phyloP scores from a whole-genome alignment of 371 early-diverging fungal species.

The Polyrhizophydium stewartii region DNA sequence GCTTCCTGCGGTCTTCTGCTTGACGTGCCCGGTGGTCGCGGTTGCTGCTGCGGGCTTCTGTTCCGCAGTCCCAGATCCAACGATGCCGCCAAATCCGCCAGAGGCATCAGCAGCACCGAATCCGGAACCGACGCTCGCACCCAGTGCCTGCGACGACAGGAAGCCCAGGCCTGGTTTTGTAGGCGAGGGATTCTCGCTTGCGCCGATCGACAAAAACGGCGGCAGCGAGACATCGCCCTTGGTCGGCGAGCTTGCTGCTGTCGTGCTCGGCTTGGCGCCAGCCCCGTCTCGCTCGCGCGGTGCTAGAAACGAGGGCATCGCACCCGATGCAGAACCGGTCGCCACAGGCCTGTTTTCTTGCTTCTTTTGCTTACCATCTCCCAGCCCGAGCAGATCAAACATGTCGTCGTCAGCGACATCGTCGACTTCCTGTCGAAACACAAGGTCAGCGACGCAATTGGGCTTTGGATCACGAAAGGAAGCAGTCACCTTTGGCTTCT shows the following conservation, averaged over 20 bases:
- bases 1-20: too few species aligned
- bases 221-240: not conserved
- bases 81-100: too few species aligned
- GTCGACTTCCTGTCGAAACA: not conserved
- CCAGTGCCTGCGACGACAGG: too few species aligned
- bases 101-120: too few species aligned
- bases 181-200: too few species aligned
- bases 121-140: too few species aligned
- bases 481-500: not conserved
- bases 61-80: too few species aligned
- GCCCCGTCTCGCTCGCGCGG: not conserved
- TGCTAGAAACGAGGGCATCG: not conserved
- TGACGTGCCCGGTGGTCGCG: too few species aligned
- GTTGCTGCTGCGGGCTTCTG: too few species aligned
- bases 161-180: too few species aligned
- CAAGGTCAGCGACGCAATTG: not conserved
- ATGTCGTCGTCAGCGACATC: not conserved
- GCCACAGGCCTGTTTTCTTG: not conserved
- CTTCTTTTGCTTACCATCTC: not conserved
- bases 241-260: not conserved
- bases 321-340: not conserved
- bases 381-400: constrained; percentile 3
- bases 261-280: too few species aligned
- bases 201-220: not conserved
- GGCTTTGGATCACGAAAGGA: not conserved